Percentiles rank a stretch among this genome's conserved stretches.
Evolutionary conservation across 371 early-diverging fungal species (phyloP).

Genomic region (Dinochytrium kinnereticum): DNA sequence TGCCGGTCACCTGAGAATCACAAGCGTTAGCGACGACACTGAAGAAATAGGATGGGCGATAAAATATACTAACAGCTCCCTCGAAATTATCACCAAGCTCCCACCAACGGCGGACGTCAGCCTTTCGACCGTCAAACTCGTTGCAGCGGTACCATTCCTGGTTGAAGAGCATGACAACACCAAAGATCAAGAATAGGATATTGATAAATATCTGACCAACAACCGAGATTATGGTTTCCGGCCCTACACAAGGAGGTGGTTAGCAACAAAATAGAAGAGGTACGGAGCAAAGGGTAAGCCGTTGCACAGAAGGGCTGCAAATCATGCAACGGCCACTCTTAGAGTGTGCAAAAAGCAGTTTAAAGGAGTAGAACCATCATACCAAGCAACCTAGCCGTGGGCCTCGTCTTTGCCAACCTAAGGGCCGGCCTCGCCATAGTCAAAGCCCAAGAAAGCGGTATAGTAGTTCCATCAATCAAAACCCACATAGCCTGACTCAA

Average conservation of each 20-base stretch:
- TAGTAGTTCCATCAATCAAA: constrained; percentile 71
- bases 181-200: constrained; percentile 61
- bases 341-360: neutral
- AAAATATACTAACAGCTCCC: constrained; percentile 49
- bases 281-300: no score
- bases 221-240: constrained; percentile 68
- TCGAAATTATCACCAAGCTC: constrained; percentile 80
- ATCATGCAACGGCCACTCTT: no score
- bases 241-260: constrained; percentile 22
- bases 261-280: no score
- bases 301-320: no score
- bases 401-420: constrained; percentile 62
- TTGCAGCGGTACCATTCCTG: constrained; percentile 69
- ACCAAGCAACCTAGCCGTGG: constrained; percentile 76
- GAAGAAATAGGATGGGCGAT: neutral
- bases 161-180: constrained; percentile 63
- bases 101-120: constrained; percentile 77
- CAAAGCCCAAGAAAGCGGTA: constrained; percentile 68
- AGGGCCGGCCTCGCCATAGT: constrained; percentile 68
- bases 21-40: neutral
- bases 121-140: constrained; percentile 70
- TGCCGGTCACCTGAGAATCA: constrained; percentile 35
- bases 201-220: constrained; percentile 73
- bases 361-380: neutral
- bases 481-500: constrained; percentile 76